phyloP scores from a whole-genome alignment of 2,329 filamentous ascomycete species.

The Pestalotiopsis sp. region DNA sequence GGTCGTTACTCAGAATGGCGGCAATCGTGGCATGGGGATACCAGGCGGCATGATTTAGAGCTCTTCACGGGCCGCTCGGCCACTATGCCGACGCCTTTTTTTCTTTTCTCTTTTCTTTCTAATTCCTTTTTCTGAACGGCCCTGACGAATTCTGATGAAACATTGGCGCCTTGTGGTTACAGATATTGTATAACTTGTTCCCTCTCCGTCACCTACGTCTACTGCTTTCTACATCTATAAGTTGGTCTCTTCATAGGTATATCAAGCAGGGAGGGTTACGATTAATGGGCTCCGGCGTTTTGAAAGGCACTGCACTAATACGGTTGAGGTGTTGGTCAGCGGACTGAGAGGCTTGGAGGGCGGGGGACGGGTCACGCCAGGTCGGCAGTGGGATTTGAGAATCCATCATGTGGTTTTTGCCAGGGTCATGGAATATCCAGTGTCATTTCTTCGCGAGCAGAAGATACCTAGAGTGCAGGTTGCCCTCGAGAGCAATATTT shows the following conservation, averaged over 20 bases:
- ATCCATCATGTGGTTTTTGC: neutral
- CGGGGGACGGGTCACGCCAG: neutral
- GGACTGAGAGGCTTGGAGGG: neutral
- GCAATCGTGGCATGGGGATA: conserved; percentile 27
- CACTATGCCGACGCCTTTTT: neutral
- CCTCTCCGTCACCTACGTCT: neutral
- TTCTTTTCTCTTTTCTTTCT: neutral
- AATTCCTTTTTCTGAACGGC: conserved; percentile 11
- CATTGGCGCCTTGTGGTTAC: conserved; percentile 11
- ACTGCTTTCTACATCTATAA: conserved; percentile 6
- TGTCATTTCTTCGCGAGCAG: neutral
- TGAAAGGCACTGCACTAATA: conserved; percentile 9
- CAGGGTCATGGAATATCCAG: neutral
- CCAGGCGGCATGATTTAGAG: conserved; percentile 51
- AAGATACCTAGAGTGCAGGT: conserved; percentile 10
- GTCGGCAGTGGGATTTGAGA: neutral
- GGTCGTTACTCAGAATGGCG: conserved; percentile 32
- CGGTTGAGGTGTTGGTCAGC: neutral
- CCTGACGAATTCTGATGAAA: conserved; percentile 5
- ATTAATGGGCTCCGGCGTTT: conserved; percentile 14
- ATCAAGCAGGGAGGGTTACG: neutral
- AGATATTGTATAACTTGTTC: conserved; percentile 7
- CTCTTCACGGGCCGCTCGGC: neutral
- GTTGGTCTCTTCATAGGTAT: neutral
- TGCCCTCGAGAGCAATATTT: neutral